Conservation (phyloP, 495 filamentous ascomycete species). For the Penicillium cataractarum region DNA sequence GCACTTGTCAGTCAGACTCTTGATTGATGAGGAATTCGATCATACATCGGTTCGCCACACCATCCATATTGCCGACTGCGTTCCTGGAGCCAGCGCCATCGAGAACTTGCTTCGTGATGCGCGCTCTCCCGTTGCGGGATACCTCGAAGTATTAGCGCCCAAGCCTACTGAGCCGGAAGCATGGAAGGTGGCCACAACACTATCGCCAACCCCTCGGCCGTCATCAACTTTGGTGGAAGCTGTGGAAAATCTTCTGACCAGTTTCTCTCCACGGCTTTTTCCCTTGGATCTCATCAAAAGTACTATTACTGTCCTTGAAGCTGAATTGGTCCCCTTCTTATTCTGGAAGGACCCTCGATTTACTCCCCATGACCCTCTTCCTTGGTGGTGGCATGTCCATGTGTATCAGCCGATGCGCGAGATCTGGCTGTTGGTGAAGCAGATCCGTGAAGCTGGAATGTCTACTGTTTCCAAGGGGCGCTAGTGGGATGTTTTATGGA, state of each 20-base stretch:
- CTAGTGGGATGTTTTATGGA: conserved; percentile 3
- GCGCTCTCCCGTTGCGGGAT: conserved; percentile 32
- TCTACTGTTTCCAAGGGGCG: conserved; percentile 5
- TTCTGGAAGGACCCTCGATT: conserved; percentile 45
- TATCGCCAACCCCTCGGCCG: conserved; percentile 15
- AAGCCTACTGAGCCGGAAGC: conserved; percentile 13
- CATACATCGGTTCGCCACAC: conserved; percentile 42
- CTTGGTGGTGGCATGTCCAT: conserved; percentile 54
- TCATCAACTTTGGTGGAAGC: neutral
- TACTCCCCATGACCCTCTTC: conserved; percentile 41
- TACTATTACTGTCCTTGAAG: conserved; percentile 11
- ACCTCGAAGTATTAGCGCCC: conserved; percentile 41
- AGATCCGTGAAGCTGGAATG: conserved; percentile 22
- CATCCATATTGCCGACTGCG: conserved; percentile 44
- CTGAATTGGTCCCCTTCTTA: conserved; percentile 21
- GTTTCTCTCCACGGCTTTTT: conserved; percentile 17
- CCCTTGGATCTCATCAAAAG: conserved; percentile 12
- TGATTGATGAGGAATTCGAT: conserved; percentile 56
- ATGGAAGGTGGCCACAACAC: conserved; percentile 17
- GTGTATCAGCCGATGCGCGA: conserved; percentile 41
- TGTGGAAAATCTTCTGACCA: neutral
- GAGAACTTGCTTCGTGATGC: conserved; percentile 32
- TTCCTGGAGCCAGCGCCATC: conserved; percentile 37
- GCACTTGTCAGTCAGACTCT: conserved; percentile 69
- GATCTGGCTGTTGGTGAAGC: conserved; percentile 33